Evolutionary conservation across 2,329 filamentous ascomycete genomes (phyloP), one percentile per base, ranked within the genome.

Genomic region (Monilinia laxa): DNA sequence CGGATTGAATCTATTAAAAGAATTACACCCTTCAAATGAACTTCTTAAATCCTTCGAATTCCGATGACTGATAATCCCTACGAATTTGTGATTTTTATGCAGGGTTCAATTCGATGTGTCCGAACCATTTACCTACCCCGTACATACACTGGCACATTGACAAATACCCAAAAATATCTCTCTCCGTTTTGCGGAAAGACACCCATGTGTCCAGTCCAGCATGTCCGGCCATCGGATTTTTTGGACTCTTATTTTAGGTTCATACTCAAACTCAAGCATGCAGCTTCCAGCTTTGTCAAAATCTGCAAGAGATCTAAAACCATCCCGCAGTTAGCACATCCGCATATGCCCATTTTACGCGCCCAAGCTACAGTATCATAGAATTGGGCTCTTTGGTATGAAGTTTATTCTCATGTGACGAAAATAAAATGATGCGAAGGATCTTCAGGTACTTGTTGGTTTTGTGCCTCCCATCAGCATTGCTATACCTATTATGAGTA

Each of bases 251-350:
- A 45, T 16, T 18, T 45, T 18, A 35, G 42, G 42, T 16, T 18
- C 42, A 45, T 10, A 53, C 6, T 31, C 42, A 47, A n/a, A 38
- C 62, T 58, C 35, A 25, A 58, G 49, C 35, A 23, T 38, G 14
- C 28, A 52, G 59, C 59, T 62, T 62, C 28, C 59, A 52, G 25
- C n/a, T 38, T 38, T 40, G 40, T 57, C 42, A 57, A 58, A 38
- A 47, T 47, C 35, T 28, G 40, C 62, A 58, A 58, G 53, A 58
- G 42, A 64, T 64, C 62, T 57, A 49, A 49, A 42, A 60, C 57
- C 53, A 64, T 64, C 23, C 40, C 62, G 38, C 42, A 35, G 38
- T 35, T 58, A 58, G 35, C 62, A 28, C 28, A 11, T 25, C 52
- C 52, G 28, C 40, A 35, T 38, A 40, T 35, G 25, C 52, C 25